Percentiles rank a stretch among this genome's conserved stretches.
phyloP scores from a whole-genome alignment of 2,329 filamentous ascomycete genomes.

The Penicillium sp. region DNA sequence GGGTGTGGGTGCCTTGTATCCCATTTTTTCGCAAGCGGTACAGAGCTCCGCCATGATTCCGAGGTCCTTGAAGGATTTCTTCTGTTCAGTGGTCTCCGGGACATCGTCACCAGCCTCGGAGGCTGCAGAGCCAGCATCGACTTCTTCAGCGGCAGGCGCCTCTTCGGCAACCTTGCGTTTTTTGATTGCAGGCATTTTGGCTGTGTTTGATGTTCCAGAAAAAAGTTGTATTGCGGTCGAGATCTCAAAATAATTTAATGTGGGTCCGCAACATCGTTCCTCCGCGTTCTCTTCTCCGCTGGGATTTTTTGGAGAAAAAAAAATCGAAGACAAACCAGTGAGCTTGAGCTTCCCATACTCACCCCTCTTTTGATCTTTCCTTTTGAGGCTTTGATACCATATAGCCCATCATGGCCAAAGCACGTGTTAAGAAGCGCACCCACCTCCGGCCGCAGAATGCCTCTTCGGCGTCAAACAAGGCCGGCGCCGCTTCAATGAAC shows the following conservation, averaged over 20 bases:
- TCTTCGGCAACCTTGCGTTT: constrained; percentile 41
- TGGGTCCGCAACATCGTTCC: constrained; percentile 39
- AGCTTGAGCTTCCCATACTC: constrained; percentile 8
- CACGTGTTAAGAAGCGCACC: constrained; percentile 84
- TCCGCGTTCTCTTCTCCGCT: constrained; percentile 37
- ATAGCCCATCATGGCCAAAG: constrained; percentile 66
- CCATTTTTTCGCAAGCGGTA: constrained; percentile 79
- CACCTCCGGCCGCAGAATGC: constrained; percentile 68
- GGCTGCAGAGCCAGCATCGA: constrained; percentile 21
- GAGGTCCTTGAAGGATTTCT: constrained; percentile 54
- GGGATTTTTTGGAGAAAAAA: constrained; percentile 36
- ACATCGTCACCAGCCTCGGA: constrained; percentile 15
- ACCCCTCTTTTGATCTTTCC: neutral
- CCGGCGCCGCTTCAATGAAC: constrained; percentile 61
- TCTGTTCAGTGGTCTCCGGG: constrained; percentile 5
- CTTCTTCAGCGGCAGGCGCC: constrained; percentile 20
- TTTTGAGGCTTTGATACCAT: constrained; percentile 3
- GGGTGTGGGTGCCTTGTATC: constrained; percentile 82
- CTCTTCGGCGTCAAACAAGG: constrained; percentile 51
- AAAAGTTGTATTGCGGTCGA: constrained; percentile 7
- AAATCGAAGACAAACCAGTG: constrained; percentile 25
- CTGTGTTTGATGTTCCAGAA: constrained; percentile 11
- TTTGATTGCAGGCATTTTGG: constrained; percentile 40
- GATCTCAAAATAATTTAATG: constrained; percentile 31
- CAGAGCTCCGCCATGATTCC: constrained; percentile 84